Conservation (phyloP, 2,329 filamentous ascomycete genomes). For the Penicillium sp. region DNA sequence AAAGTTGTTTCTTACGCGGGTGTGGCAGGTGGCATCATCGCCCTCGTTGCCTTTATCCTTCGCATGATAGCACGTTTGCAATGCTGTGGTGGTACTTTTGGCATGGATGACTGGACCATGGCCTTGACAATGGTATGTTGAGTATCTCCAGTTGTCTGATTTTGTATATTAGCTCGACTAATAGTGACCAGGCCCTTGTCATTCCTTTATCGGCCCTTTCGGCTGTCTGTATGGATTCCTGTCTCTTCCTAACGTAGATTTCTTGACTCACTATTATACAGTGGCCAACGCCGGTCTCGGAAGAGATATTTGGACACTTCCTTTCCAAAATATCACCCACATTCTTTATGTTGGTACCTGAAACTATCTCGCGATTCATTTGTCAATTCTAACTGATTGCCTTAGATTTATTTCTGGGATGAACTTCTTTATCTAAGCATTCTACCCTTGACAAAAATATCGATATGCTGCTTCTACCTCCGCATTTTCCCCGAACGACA, state of each 20-base stretch:
- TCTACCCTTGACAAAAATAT: conserved; percentile 35
- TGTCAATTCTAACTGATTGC: conserved; percentile 8
- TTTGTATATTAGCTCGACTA: not conserved
- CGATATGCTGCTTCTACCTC: conserved; percentile 46
- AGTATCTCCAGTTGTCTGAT: conserved; percentile 4
- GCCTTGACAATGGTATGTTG: conserved; percentile 32
- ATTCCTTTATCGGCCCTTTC: conserved; percentile 32
- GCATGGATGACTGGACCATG: conserved; percentile 48
- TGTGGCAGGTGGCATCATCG: conserved; percentile 39
- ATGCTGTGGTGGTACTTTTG: conserved; percentile 40
- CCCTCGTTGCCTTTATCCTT: conserved; percentile 37
- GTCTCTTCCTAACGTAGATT: too few species aligned
- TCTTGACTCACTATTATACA: conserved; percentile 22
- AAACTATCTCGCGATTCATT: conserved; percentile 23
- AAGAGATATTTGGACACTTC: conserved; percentile 51
- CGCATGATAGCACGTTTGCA: conserved; percentile 44
- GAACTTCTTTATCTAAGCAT: conserved; percentile 41
- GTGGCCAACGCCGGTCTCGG: conserved; percentile 49
- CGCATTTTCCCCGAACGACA: conserved; percentile 46
- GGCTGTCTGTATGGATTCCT: conserved; percentile 27
- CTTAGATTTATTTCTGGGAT: conserved; percentile 35
- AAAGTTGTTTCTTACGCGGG: conserved; percentile 37
- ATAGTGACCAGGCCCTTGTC: conserved; percentile 16
- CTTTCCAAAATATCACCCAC: conserved; percentile 47
- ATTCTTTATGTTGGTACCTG: conserved; percentile 42